These are phyloP conservation scores for Penicillium sp. DNA, from an alignment of 2,329 filamentous ascomycete species.

Conservation along the genomic window DNA sequence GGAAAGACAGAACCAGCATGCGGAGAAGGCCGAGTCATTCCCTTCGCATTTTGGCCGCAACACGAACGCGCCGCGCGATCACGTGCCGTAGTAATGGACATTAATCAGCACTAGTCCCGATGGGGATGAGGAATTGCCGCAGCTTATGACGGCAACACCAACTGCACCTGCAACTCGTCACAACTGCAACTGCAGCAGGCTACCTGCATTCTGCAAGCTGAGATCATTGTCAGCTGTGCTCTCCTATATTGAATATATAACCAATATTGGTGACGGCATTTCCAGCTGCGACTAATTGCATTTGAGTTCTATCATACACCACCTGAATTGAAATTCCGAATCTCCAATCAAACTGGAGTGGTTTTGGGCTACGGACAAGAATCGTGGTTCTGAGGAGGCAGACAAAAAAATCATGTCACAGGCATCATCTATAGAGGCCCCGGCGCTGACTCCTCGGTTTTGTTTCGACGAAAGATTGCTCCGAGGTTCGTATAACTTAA, in stretches of 20 bases:
- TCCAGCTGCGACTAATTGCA: too few species aligned
- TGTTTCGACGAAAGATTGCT: slow-evolving; percentile 70
- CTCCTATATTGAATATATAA: too few species aligned
- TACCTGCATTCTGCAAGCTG: background rate
- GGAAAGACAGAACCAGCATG: background rate
- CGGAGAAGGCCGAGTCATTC: too few species aligned
- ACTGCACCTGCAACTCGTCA: too few species aligned
- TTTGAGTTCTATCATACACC: background rate
- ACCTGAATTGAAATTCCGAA: background rate
- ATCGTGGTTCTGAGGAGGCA: slow-evolving; percentile 22
- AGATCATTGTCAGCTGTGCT: background rate
- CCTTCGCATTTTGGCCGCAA: too few species aligned
- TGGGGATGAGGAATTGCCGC: background rate
- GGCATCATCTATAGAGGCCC: slow-evolving; percentile 42
- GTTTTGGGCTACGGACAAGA: slow-evolving; percentile 37
- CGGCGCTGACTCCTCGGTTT: slow-evolving; percentile 67
- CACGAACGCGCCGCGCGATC: slow-evolving; percentile 29
- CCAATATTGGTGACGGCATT: too few species aligned
- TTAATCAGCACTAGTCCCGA: slow-evolving; percentile 15
- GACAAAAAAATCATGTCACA: slow-evolving; percentile 39
- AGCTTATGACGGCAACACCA: too few species aligned
- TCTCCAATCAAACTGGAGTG: slow-evolving; percentile 39
- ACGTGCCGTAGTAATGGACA: slow-evolving; percentile 18
- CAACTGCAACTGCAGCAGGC: too few species aligned
- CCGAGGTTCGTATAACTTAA: slow-evolving; percentile 55